Percentiles rank a stretch among this genome's conserved stretches.
Conservation (phyloP, 192 early-diverging fungal genomes). For the Entomortierella chlamydospora region DNA sequence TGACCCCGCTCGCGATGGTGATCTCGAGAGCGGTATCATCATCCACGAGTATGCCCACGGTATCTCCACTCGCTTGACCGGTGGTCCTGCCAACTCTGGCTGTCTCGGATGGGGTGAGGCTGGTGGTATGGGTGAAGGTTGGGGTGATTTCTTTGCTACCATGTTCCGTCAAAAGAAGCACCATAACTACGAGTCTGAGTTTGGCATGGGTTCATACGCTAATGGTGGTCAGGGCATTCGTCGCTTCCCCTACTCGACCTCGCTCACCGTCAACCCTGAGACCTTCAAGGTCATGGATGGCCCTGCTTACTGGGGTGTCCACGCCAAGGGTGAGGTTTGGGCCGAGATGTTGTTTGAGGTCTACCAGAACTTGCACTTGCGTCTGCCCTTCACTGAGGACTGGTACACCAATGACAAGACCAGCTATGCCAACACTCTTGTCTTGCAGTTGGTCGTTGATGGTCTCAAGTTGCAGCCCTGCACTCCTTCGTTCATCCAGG, state of each 20-base stretch:
- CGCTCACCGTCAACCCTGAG: slow-evolving; percentile 80
- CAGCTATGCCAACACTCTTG: slow-evolving; percentile 75
- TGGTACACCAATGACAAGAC: slow-evolving; percentile 65
- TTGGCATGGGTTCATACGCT: slow-evolving; percentile 85
- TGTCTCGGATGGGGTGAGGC: slow-evolving; percentile 91
- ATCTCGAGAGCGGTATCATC: slow-evolving; percentile 91
- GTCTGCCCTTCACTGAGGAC: slow-evolving; percentile 65
- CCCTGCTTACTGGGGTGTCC: slow-evolving; percentile 91
- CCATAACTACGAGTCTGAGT: slow-evolving; percentile 69
- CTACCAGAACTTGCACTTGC: slow-evolving; percentile 77
- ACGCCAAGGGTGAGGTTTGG: slow-evolving; percentile 96
- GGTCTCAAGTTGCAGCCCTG: slow-evolving; percentile 85
- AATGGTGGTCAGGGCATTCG: slow-evolving; percentile 90
- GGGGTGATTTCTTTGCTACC: slow-evolving; percentile 94
- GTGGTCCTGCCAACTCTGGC: slow-evolving; percentile 89
- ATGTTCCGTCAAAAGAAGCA: slow-evolving; percentile 74
- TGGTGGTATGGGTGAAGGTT: slow-evolving; percentile 96
- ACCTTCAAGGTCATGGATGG: slow-evolving; percentile 83
- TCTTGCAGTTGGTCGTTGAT: slow-evolving; percentile 77
- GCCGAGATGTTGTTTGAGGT: slow-evolving; percentile 92
- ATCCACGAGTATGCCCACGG: slow-evolving; percentile 98
- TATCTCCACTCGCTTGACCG: slow-evolving; percentile 92
- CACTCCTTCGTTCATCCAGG: slow-evolving; percentile 76
- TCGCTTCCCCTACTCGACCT: slow-evolving; percentile 86
- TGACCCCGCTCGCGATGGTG: slow-evolving; percentile 81